Base-by-base conservation (phyloP, 345 rosid genomes). In the Ricinus communis region DNA sequence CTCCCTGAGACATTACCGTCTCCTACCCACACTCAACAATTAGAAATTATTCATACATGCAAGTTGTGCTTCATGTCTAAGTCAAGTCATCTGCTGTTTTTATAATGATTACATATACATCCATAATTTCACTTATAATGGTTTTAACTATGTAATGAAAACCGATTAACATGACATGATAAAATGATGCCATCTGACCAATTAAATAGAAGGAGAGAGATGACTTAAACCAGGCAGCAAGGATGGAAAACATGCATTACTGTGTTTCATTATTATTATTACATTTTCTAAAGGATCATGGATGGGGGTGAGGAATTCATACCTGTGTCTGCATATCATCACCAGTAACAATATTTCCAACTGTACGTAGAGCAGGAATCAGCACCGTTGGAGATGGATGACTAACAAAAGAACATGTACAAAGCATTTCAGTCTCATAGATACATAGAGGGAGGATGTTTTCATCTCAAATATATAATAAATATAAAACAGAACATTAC, bases 291-390 rank as follows among this genome's bases (percentile, higher is more conserved):
- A 7, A 4, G n/a, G n/a, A n/a, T n/a, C n/a, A n/a, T n/a, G 27
- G n/a, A 8, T 9, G 53, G 13, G 24, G 8, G 3, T 22, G 50
- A 22, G 5, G 43, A 62, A 1, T 24, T 12, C 21, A 33, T 71
- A 71, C 80, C 76, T 77, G 80, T 30, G 80, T 77, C 65, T 77
- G 80, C 51, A 67, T 65, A 49, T 77, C 80, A 67, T 77, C 80
- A 52, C 80, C 80, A 50, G 76, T 71, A 18, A 77, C 80, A 71
- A 77, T 72, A 46, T 77, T 77, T 71, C 80, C 76, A 60, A 77
- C 64, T 51, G 80, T 66, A 12, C 76, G 76, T 49, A 77, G 52
- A 8, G 80, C 76, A 21, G 80, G 80, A 61, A 77, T 61, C 21
- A 71, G 72, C 72, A 71, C 80, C 41, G 80, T 57, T 15, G 76